phyloP scores from a whole-genome alignment of 1,284 basidiomycete species.

The Phellinidium pouzarii region DNA sequence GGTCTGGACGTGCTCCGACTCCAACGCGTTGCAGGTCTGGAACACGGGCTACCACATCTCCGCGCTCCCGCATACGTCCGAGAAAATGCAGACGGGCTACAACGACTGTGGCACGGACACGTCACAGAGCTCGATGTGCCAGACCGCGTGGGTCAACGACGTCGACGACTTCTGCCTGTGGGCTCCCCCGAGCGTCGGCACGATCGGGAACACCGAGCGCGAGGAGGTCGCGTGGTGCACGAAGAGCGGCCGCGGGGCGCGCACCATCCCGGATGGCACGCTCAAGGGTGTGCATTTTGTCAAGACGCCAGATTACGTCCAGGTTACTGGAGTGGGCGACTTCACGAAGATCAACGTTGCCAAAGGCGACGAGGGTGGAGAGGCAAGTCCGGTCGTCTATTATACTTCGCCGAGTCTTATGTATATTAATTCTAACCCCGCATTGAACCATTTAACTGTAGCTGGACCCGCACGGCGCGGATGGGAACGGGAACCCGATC shows the following conservation, averaged over 20 bases:
- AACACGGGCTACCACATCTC: conserved; percentile 40
- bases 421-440: not conserved
- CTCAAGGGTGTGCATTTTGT: conserved; percentile 40
- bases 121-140: conserved; percentile 45
- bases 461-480: conserved; percentile 30
- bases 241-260: conserved; percentile 39
- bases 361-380: conserved; percentile 32
- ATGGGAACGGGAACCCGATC: conserved; percentile 45
- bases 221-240: conserved; percentile 48
- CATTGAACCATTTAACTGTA: not conserved
- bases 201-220: conserved; percentile 43
- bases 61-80: conserved; percentile 37
- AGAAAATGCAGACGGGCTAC: conserved; percentile 48
- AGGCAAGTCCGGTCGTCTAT: conserved; percentile 14
- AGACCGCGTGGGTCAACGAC: conserved; percentile 48
- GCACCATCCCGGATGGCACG: conserved; percentile 40
- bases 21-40: conserved; percentile 43
- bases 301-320: conserved; percentile 41
- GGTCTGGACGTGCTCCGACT: conserved; percentile 36
- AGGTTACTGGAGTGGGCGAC: conserved; percentile 31
- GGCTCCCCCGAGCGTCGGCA: conserved; percentile 30
- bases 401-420: not conserved
- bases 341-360: conserved; percentile 27
- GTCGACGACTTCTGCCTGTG: conserved; percentile 27
- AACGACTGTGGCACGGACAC: conserved; percentile 48